Conservation (phyloP, 352 stramenopile genomes). For the Sclerospora graminicola region DNA sequence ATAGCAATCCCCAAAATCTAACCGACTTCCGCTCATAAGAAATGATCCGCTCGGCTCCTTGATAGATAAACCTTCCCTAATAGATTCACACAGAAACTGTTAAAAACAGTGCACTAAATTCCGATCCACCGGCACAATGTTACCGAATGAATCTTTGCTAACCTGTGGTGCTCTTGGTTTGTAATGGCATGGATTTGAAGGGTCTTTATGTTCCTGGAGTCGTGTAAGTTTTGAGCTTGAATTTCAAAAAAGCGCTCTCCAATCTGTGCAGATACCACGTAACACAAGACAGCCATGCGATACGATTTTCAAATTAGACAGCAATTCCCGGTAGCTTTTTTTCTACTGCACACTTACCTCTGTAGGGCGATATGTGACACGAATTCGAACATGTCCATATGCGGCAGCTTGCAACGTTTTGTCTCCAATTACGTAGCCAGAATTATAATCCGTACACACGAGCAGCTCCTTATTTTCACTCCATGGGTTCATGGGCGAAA, state of each 20-base stretch:
- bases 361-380: slow-evolving; percentile 72
- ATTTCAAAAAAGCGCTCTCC: slow-evolving; percentile 83
- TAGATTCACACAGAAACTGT: background rate
- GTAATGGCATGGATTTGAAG: slow-evolving; percentile 79
- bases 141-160: background rate
- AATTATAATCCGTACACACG: slow-evolving; percentile 83
- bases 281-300: slow-evolving; percentile 6
- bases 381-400: slow-evolving; percentile 78
- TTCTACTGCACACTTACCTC: slow-evolving; percentile 33
- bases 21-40: slow-evolving; percentile 77
- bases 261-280: slow-evolving; percentile 27
- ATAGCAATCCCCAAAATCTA: slow-evolving; percentile 87
- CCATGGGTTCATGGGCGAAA: slow-evolving; percentile 58
- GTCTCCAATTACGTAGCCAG: slow-evolving; percentile 71
- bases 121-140: too few species aligned
- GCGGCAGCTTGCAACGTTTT: slow-evolving; percentile 72
- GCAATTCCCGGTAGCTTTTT: background rate
- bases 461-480: slow-evolving; percentile 62
- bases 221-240: slow-evolving; percentile 78
- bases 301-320: slow-evolving; percentile 5
- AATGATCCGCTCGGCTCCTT: slow-evolving; percentile 77
- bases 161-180: slow-evolving; percentile 85
- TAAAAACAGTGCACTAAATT: background rate
- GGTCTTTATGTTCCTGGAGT: slow-evolving; percentile 80
- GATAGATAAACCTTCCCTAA: slow-evolving; percentile 78